phyloP scores from a whole-genome alignment of 352 stramenopile genomes.

The Globisporangium solare region DNA sequence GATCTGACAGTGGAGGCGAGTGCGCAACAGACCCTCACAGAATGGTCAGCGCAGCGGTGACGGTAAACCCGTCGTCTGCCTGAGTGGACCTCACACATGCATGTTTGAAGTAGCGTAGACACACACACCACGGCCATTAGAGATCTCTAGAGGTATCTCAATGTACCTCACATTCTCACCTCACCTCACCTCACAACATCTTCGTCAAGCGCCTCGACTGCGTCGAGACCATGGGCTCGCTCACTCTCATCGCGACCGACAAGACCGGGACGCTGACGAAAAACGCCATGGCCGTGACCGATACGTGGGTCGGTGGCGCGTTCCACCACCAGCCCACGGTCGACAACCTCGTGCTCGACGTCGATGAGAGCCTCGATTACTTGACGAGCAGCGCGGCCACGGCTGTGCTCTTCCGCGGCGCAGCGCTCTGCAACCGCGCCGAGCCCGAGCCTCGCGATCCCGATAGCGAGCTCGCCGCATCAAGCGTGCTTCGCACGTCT shows the following conservation, averaged over 20 bases:
- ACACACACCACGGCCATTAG: too few relatives aligned
- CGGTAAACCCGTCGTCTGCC: too few relatives aligned
- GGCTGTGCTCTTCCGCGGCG: constrained; percentile 28
- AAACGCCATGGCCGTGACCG: constrained; percentile 54
- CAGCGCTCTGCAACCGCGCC: constrained; percentile 40
- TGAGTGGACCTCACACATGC: too few relatives aligned
- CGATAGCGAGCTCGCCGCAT: background rate
- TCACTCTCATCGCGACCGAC: constrained; percentile 32
- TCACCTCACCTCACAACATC: constrained; percentile 78
- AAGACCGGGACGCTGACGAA: constrained; percentile 92
- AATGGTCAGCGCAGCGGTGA: too few relatives aligned
- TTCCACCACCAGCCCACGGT: constrained; percentile 26
- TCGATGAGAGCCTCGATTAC: constrained; percentile 31
- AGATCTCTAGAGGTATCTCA: too few relatives aligned
- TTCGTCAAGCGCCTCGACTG: constrained; percentile 88
- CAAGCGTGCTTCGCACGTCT: background rate
- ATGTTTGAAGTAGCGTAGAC: too few relatives aligned
- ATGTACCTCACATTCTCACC: too few relatives aligned
- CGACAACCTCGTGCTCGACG: constrained; percentile 24
- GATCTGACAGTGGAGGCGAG: too few relatives aligned
- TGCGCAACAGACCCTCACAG: too few relatives aligned
- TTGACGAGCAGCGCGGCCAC: constrained; percentile 19
- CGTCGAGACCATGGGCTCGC: constrained; percentile 87
- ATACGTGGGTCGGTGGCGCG: constrained; percentile 32
- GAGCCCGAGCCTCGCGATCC: constrained; percentile 12